Evolutionary conservation across 345 rosid genomes (phyloP), one percentile per base, ranked within the genome.

Genomic region (Bretschneidera sinensis): DNA sequence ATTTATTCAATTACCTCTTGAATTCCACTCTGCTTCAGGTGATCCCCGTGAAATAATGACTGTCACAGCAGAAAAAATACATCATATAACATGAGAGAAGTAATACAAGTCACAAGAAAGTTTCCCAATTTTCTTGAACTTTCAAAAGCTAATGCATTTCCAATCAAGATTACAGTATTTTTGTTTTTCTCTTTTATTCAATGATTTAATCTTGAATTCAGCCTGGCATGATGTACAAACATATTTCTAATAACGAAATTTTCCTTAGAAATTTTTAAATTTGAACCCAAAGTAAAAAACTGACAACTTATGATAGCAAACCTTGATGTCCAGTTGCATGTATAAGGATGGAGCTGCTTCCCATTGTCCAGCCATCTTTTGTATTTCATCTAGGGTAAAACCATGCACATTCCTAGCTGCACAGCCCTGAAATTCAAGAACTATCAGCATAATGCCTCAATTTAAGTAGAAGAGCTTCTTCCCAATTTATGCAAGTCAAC

Each of bases 401-500:
- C 96, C 87, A 68, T 89, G 97, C 51, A 92, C 79, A 62, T 92
- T 89, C 79, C 98, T 85, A 57, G 96, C 98, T 24, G 98, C 94
- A 72, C 98, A 92, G 34, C 98, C 98, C 98, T 92, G 84, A 55
- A 67, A 71, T 66, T 60, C 54, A 39, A 66, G 48, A 56, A 68
- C 18, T 28, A 61, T 73, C 68, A 56, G 60, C 59, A 50, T 34
- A 25, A 54, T 17, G 21, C 24, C 24, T 55, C 21, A 60, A 59
- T 45, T 33, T 20, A 51, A 18, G 6, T 16, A 20, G 3, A 52
- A 24, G 54, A 64, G 52, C 60, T 62, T 51, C 2, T 54, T 28
- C 8, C 5, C 45, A 39, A 39, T 39, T 1, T 11, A n/a, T 5
- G 45, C 45, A 1, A 7, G 45, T 39, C 15, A 39, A 5, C 45